These are phyloP conservation scores for Eragrostis tef DNA, from an alignment of 202 grass and related monocot genomes.

Conservation along the genomic window DNA sequence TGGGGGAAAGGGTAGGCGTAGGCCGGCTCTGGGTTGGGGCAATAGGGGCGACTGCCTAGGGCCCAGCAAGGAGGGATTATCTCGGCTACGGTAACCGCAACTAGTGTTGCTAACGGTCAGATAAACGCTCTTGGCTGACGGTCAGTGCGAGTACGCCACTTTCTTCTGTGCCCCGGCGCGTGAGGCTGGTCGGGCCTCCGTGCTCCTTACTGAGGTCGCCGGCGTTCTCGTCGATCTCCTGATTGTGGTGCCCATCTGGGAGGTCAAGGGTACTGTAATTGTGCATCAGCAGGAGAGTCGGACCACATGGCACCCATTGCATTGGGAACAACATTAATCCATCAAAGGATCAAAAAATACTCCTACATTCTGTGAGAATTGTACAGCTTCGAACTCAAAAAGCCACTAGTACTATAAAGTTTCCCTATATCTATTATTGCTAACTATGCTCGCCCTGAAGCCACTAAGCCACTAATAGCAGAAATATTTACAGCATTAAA, in stretches of 20 bases:
- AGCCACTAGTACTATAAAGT: not conserved
- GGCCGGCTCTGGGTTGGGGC: too few relatives aligned
- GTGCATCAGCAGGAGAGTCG: too few relatives aligned
- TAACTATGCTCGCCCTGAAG: not conserved
- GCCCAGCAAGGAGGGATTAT: too few relatives aligned
- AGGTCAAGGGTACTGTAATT: too few relatives aligned
- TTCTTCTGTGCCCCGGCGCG: not conserved
- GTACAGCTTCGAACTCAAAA: too few relatives aligned
- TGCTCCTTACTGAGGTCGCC: not conserved
- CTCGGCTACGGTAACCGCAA: too few relatives aligned
- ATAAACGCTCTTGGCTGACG: too few relatives aligned
- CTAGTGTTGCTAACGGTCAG: too few relatives aligned
- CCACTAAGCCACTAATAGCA: not conserved
- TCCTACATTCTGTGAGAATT: not conserved
- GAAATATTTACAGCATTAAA: not conserved
- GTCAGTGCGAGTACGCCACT: not conserved
- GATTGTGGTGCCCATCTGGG: too few relatives aligned
- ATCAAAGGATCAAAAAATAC: not conserved
- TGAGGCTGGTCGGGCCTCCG: not conserved
- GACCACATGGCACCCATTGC: too few relatives aligned
- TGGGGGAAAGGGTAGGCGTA: slow-evolving; percentile 26
- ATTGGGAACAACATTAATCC: not conserved
- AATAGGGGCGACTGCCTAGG: too few relatives aligned
- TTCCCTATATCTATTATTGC: not conserved
- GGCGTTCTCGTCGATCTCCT: too few relatives aligned